Evolutionary conservation across 2,329 filamentous ascomycete species (phyloP).

Genomic region (Fusarium coffeatum): DNA sequence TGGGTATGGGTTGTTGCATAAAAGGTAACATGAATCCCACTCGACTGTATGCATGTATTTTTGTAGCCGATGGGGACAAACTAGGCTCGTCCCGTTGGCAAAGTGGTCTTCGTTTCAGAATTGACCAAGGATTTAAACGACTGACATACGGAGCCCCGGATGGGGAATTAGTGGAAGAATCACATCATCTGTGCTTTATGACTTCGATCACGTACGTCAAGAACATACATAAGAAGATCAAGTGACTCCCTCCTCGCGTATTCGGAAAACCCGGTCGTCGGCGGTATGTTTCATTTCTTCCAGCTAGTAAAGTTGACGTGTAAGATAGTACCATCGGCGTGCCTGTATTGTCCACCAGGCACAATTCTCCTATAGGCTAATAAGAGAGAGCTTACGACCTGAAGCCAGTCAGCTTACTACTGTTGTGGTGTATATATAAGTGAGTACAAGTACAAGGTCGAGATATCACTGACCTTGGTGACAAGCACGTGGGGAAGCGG

Average conservation of each 20-base stretch:
- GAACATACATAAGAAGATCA: slow-evolving; percentile 4
- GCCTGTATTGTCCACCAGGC: slow-evolving; percentile 4
- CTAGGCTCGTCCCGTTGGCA: slow-evolving; percentile 21
- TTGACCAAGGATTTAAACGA: slow-evolving; percentile 19
- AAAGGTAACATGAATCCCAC: slow-evolving; percentile 5
- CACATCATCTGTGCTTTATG: slow-evolving; percentile 12
- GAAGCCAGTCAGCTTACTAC: not conserved
- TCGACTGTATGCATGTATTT: slow-evolving; percentile 3
- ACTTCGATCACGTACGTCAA: not conserved
- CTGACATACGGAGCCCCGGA: slow-evolving; percentile 11
- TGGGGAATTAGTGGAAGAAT: slow-evolving; percentile 11
- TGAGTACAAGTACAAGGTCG: not conserved
- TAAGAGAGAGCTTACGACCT: not conserved
- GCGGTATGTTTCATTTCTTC: not conserved
- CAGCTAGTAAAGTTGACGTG: slow-evolving; percentile 4
- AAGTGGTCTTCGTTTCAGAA: slow-evolving; percentile 33
- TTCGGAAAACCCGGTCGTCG: not conserved
- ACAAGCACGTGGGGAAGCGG: slow-evolving; percentile 14
- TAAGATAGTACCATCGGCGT: not conserved
- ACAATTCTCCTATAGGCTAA: slow-evolving; percentile 21
- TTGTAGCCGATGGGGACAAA: slow-evolving; percentile 7
- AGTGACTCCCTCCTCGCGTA: not conserved
- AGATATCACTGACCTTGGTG: not conserved
- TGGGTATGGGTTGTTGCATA: slow-evolving; percentile 22
- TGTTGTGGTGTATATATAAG: not conserved